Evolutionary conservation across 768 basidiomycete genomes (phyloP).

Genomic region (Multifurca ochricompacta): DNA sequence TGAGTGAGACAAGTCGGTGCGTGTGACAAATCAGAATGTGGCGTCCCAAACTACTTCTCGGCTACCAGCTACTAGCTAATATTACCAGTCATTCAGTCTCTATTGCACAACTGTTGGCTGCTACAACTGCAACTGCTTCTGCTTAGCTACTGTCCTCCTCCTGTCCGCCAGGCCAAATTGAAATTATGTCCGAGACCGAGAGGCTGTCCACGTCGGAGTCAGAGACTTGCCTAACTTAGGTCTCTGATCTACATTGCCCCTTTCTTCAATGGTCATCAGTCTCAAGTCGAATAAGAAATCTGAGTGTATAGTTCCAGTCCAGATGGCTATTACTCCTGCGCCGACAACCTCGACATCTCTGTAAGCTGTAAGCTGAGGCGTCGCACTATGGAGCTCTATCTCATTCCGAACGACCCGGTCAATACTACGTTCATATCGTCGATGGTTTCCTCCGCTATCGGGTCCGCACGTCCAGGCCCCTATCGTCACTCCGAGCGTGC

Average conservation of each 20-base stretch:
- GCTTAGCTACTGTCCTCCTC: background rate
- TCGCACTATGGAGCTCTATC: slow-evolving; percentile 49
- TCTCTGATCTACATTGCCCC: background rate
- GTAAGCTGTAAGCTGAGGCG: slow-evolving; percentile 3
- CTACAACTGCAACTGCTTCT: background rate
- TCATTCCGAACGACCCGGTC: slow-evolving; percentile 44
- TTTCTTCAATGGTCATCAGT: background rate
- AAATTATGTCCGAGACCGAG: background rate
- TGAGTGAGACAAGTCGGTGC: too few species aligned
- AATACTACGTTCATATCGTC: slow-evolving; percentile 42
- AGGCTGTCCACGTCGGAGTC: background rate
- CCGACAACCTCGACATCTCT: background rate
- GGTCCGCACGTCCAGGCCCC: slow-evolving; percentile 33
- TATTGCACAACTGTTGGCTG: too few species aligned
- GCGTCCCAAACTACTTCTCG: too few species aligned
- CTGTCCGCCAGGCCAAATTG: background rate
- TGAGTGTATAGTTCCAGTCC: background rate
- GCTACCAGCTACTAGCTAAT: too few species aligned
- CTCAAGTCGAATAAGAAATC: slow-evolving; percentile 1
- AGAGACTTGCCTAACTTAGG: background rate
- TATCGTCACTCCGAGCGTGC: slow-evolving; percentile 27
- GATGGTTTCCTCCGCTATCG: slow-evolving; percentile 46
- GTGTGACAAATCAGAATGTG: too few species aligned
- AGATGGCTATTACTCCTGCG: slow-evolving; percentile 2
- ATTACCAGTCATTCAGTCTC: too few species aligned